Evolutionary conservation across 331 rosid species (phyloP).

Genomic region (Phaseolus coccineus): DNA sequence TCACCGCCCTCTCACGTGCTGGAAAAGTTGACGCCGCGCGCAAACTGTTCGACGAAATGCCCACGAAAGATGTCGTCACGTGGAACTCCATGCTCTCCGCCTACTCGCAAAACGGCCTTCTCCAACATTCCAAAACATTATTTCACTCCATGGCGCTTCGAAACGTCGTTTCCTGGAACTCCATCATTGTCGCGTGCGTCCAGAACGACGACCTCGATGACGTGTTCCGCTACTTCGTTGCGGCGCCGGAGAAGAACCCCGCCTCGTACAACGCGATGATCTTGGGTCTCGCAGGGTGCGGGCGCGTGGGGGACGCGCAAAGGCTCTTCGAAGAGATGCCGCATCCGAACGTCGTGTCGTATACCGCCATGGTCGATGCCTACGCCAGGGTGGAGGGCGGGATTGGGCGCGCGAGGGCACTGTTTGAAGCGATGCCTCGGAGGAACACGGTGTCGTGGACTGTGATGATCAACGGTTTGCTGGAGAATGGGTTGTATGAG

Average conservation of each 20-base stretch:
- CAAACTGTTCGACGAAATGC: constrained; percentile 58
- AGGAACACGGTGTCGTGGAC: constrained; percentile 60
- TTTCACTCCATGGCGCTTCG: constrained; percentile 53
- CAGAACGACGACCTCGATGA: constrained; percentile 55
- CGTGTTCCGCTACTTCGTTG: constrained; percentile 46
- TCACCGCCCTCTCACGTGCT: constrained; percentile 44
- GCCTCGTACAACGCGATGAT: constrained; percentile 63
- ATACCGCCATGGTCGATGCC: constrained; percentile 57
- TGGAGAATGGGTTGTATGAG: constrained; percentile 53
- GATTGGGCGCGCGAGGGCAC: constrained; percentile 45
- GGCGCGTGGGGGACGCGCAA: constrained; percentile 50
- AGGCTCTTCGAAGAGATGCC: constrained; percentile 58
- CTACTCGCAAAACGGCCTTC: constrained; percentile 57
- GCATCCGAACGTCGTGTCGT: constrained; percentile 54
- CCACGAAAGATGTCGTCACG: constrained; percentile 50
- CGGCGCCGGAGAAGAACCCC: constrained; percentile 50
- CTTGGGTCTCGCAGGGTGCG: constrained; percentile 47
- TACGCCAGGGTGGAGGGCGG: constrained; percentile 49
- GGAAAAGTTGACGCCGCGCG: constrained; percentile 53
- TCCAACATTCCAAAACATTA: constrained; percentile 43
- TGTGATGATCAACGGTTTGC: constrained; percentile 58
- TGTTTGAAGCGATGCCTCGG: constrained; percentile 55
- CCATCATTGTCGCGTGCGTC: constrained; percentile 55
- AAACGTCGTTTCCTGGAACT: constrained; percentile 63
- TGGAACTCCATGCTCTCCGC: constrained; percentile 63